Base-by-base conservation (phyloP, 1,284 basidiomycete genomes). In the Blastosporella zonata region DNA sequence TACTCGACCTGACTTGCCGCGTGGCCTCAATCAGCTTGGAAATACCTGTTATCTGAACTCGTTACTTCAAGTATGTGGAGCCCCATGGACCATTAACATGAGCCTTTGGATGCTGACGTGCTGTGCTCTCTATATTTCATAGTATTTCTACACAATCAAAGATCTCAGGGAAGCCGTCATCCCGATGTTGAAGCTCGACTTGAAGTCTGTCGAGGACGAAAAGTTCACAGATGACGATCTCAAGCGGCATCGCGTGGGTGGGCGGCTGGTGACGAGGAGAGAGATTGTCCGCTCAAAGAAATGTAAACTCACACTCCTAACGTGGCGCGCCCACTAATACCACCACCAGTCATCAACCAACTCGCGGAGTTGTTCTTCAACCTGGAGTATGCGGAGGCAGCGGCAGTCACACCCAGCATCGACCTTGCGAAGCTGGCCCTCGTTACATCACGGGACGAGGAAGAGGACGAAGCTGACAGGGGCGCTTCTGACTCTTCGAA, bases 111-210 rank as follows among this genome's bases (percentile, higher is more conserved):
- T 20, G 3, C 29, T 29, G 18, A 37, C 36, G 22, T 9, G 20
- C n/a, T 13, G 31, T 13, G n/a, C 18, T 6, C 25, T 27, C 10
- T 2, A 37, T 37, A 9, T 13, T 22, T 35, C 25, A 40, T 66
- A 95, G 82, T 97, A 97, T 67, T 94, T 97, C 64, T 96, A 93
- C 66, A 94, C 93, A n/a, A 91, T 97, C 67, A 87, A 81, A 60
- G 89, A 93, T 40, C 75, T 97, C 22, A 81, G 93, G 33, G 84
- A 86, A 8, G 83, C 87, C 6, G 81, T 96, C 13, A 68, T 78
- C 21, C 77, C 80, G 1, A 75, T 87, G 68, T 76, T 76, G 18
- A 75, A 79, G 48, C 65, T 76, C 25, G 79, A 79, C 29, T 53
- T 75, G 38, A 82, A 82, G 53, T 61, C 73, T 1, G 55, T 82